Evolutionary conservation across 495 filamentous ascomycete species (phyloP), one percentile per base, ranked within the genome.

Genomic region (Neurospora sp.): DNA sequence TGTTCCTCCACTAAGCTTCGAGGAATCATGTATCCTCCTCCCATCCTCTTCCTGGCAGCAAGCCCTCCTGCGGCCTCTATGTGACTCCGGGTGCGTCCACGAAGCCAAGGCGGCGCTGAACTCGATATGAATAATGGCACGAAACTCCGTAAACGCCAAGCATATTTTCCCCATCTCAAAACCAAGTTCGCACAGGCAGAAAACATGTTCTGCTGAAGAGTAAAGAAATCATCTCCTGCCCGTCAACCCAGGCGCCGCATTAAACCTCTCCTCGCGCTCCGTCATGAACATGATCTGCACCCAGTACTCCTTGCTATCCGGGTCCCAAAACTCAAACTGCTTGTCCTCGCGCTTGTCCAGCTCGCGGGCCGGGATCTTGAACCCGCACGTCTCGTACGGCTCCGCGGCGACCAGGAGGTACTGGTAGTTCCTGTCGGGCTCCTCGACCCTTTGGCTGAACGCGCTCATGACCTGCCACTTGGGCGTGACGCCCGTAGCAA

Each of bases 261-360:
- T 92, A 80, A 96, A 98, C 75, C 96, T 85, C 87, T 98, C 96
- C 85, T 98, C 96, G 71, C 96, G 88, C 86, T 99, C 96, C 46
- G 96, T 98, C 89, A 98, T 94, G 85, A 98, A 99, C 88, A 98
- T 93, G 71, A 99, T 88, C 86, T 98, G 96, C n/a, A 98, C 86
- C 92, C 94, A 98, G 79, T 97, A 98, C 85, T 98, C 94, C 87
- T 98, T 98, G 72, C 90, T 88, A 82, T 99, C 96, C 75, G 91
- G 90, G 85, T 98, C 96, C 84, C 96, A 99, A 90, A 93, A 97
- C 39, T 90, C 92, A 90, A 93, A 98, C 81, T 94, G 96, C 78
- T 89, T 87, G 9, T 91, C 96, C 38, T 93, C 93, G 18, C 92
- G 87, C 46, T 94, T 88, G 83, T 99, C 96, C 70, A 99, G 90